Evolutionary conservation across 2,329 filamentous ascomycete species (phyloP).

Genomic region (Colletotrichum somersetense): DNA sequence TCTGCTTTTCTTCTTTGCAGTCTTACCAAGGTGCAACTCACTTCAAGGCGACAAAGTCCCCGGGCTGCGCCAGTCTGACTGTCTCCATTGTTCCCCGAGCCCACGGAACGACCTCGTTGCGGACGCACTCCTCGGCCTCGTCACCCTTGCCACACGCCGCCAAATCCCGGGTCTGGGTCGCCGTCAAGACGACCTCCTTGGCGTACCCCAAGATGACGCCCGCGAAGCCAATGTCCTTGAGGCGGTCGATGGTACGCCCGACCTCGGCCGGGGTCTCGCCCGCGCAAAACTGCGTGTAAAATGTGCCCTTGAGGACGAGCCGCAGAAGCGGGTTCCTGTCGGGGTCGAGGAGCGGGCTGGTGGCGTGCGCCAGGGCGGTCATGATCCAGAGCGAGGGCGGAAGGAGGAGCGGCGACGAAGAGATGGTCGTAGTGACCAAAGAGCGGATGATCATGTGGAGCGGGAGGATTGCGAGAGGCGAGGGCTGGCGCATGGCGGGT

Average conservation of each 20-base stretch:
- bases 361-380: constrained; percentile 76
- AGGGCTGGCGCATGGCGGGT: constrained; percentile 25
- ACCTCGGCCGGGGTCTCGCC: constrained; percentile 81
- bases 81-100: constrained; percentile 80
- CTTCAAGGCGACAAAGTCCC: constrained; percentile 77
- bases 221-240: constrained; percentile 82
- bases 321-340: constrained; percentile 81
- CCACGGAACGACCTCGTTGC: constrained; percentile 78
- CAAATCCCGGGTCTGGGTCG: constrained; percentile 62
- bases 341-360: constrained; percentile 75
- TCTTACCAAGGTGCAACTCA: constrained; percentile 47
- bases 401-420: constrained; percentile 77
- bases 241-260: constrained; percentile 69
- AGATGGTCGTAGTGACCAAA: constrained; percentile 76
- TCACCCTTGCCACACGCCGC: constrained; percentile 59
- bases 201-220: constrained; percentile 90
- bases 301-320: constrained; percentile 80
- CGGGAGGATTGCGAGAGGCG: constrained; percentile 75
- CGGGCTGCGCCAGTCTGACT: constrained; percentile 74
- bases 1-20: background rate
- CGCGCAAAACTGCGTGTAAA: constrained; percentile 93
- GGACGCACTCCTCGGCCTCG: constrained; percentile 62
- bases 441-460: constrained; percentile 76
- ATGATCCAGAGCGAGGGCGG: constrained; percentile 77
- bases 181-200: constrained; percentile 79